Evolutionary conservation across 2,329 filamentous ascomycete genomes (phyloP), one percentile per base, ranked within the genome.

Genomic region (Fusarium virguliforme): DNA sequence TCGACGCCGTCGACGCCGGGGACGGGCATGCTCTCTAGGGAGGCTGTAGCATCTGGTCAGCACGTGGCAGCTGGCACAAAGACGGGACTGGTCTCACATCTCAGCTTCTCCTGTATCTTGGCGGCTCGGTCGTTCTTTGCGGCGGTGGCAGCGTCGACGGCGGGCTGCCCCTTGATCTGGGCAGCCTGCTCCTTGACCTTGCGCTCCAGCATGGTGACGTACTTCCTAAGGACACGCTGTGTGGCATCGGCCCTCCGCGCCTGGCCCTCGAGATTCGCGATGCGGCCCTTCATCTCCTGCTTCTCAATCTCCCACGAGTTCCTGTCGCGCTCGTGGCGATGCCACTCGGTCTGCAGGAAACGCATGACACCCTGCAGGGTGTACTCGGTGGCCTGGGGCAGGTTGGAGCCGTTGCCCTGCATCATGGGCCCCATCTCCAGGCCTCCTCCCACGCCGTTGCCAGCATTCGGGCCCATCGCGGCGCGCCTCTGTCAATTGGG

Each of bases 251-350:
- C 92, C 73, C 95, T 94, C 71, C 95, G 88, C 34, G 92, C 89
- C 74, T 97, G 94, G 60, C 96, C 96, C 83, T 99, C 96, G 72
- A 98, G 89, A 77, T 93, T 92, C 57, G 95, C 95, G 83, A 99
- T 98, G 78, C 97, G 91, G 74, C 94, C 94, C 85, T 97, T 97
- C 96, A 99, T 98, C 84, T 99, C 96, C 77, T 97, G 96, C 79
- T 94, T 92, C 83, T 99, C 96, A 80, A 99, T 99, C 82, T 99
- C 96, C 96, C 96, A 99, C 38, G 94, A 92, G 83, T 99, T 99
- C 76, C 96, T 91, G 79, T 98, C 96, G 83, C 96, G 93, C 83
- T 99, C 96, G 82, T 99, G 95, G 74, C 94, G 92, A 83, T 99
- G 96, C 96, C 96, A 99, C 88, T 99, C 95, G 53, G 96, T 96